Base-by-base conservation (phyloP, 2,329 filamentous ascomycete genomes). In the Gaeumannomyces sp. region DNA sequence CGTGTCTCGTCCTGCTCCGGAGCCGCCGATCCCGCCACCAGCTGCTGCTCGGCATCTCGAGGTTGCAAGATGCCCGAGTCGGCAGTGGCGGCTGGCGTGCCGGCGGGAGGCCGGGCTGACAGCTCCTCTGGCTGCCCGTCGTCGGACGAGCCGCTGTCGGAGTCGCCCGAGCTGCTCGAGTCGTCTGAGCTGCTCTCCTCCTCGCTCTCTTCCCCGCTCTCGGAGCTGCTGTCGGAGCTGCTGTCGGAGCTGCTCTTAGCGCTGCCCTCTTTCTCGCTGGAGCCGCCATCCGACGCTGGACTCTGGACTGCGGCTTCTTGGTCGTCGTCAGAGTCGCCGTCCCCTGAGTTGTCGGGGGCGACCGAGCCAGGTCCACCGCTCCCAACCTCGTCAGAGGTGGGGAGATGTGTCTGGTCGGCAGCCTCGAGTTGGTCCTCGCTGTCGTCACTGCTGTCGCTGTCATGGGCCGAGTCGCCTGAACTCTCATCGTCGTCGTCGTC, bases 71-170 rank as follows among this genome's bases (percentile, higher is more conserved):
- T 13, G 14, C 35, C 38, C 35, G 64, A 22, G 27, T 7, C 38
- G 38, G 38, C 38, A 45, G 7, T 22, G 45, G 22, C 19, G 10
- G 14, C 13, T 38, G 61, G 62, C 35, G 63, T 62, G 56, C 62
- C 64, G 28, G 62, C 58, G 10, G 45, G 45, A n/a, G 22, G 63
- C 64, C 75, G 79, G 57, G 75, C 78, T 0, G 79, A 75, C 33
- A 72, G 38, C 65, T 77, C 76, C 60, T 80, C 77, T 0, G 74
- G 72, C 35, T 73, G 73, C 11, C 35, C 59, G 64, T 65, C 61
- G 31, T 64, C 65, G 28, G 63, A 65, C 10, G 61, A 63, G 13
- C 59, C 64, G 59, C 67, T 69, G 60, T 64, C 69, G 14, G 63
- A 65, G 4, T 66, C 67, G 50, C 66, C 69, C 28, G 68, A 72